Percentiles rank a stretch among this genome's conserved stretches.
Evolutionary conservation across 768 basidiomycete genomes (phyloP).

Genomic region (Auriculariales sp.): DNA sequence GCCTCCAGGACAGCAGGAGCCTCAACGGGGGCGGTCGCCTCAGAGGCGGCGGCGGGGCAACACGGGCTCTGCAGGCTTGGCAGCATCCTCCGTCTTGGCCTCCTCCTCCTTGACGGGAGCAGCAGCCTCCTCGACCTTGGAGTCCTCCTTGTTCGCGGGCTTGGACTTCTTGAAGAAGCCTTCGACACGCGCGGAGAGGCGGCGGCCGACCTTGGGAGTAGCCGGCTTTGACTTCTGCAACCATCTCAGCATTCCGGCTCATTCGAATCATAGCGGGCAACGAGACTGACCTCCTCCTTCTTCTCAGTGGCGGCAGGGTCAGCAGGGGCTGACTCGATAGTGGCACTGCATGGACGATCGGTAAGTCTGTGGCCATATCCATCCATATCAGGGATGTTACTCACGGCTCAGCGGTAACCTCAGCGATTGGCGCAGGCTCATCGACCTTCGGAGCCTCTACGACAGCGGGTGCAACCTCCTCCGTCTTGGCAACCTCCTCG

Average conservation of each 20-base stretch:
- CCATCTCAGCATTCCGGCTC: conserved; percentile 17
- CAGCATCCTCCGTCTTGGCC: conserved; percentile 74
- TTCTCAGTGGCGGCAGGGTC: conserved; percentile 22
- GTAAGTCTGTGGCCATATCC: too few species aligned
- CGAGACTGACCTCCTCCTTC: conserved; percentile 25
- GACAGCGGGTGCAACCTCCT: conserved; percentile 1
- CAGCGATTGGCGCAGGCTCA: conserved; percentile 14
- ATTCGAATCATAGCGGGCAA: neutral
- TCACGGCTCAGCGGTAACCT: conserved; percentile 11
- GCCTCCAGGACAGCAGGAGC: neutral
- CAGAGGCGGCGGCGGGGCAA: conserved; percentile 40
- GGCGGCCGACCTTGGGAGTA: conserved; percentile 54
- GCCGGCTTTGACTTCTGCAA: conserved; percentile 21
- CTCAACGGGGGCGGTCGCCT: conserved; percentile 22
- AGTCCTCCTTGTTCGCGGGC: conserved; percentile 39
- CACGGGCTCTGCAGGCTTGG: conserved; percentile 73
- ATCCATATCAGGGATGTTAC: neutral
- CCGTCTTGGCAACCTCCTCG: conserved; percentile 14
- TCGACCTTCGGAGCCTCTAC: conserved; percentile 29
- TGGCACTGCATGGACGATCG: too few species aligned
- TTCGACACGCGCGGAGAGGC: conserved; percentile 69
- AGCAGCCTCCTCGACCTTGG: conserved; percentile 19
- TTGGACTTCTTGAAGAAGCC: conserved; percentile 52
- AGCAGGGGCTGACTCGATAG: conserved; percentile 21
- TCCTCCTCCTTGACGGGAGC: conserved; percentile 75